These are phyloP conservation scores for Fusarium mangiferae DNA, from an alignment of 2,329 filamentous ascomycete species.

Conservation along the genomic window DNA sequence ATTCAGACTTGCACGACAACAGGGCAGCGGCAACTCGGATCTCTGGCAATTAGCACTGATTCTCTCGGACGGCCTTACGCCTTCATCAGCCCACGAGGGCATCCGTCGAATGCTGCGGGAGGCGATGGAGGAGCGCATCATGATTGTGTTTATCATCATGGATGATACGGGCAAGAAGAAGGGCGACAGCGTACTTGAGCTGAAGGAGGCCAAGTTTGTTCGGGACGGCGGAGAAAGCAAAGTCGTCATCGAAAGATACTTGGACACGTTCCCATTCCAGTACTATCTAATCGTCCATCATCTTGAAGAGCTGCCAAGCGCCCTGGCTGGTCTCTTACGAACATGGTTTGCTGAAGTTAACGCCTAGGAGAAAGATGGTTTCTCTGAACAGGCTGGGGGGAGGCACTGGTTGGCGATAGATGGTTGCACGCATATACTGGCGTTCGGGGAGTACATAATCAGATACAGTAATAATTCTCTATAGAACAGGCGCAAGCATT, in stretches of 20 bases:
- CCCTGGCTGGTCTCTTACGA: slow-evolving; percentile 86
- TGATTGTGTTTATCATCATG: slow-evolving; percentile 98
- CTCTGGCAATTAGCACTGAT: slow-evolving; percentile 96
- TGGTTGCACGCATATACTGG: slow-evolving; percentile 21
- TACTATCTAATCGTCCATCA: slow-evolving; percentile 97
- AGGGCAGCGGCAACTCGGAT: slow-evolving; percentile 68
- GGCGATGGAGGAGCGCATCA: slow-evolving; percentile 92
- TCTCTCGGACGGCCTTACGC: slow-evolving; percentile 92
- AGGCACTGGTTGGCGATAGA: not conserved
- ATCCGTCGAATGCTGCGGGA: slow-evolving; percentile 86
- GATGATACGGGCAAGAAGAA: slow-evolving; percentile 67
- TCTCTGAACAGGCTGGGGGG: not conserved
- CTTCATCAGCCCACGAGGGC: slow-evolving; percentile 79
- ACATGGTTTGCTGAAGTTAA: slow-evolving; percentile 91
- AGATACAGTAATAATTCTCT: slow-evolving; percentile 1
- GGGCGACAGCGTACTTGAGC: slow-evolving; percentile 81
- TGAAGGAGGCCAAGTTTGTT: slow-evolving; percentile 87
- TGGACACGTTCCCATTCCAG: slow-evolving; percentile 95
- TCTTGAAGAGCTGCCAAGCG: slow-evolving; percentile 88
- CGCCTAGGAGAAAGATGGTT: slow-evolving; percentile 42
- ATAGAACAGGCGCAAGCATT: not conserved
- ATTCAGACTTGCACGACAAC: slow-evolving; percentile 80
- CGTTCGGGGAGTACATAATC: slow-evolving; percentile 13
- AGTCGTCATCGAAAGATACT: slow-evolving; percentile 87
- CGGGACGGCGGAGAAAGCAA: slow-evolving; percentile 71